A percentile compares a stretch with the other conserved stretches of the same genome.
Evolutionary conservation across 2,329 filamentous ascomycete species (phyloP).

Genomic region (Sporothrix curviconia): DNA sequence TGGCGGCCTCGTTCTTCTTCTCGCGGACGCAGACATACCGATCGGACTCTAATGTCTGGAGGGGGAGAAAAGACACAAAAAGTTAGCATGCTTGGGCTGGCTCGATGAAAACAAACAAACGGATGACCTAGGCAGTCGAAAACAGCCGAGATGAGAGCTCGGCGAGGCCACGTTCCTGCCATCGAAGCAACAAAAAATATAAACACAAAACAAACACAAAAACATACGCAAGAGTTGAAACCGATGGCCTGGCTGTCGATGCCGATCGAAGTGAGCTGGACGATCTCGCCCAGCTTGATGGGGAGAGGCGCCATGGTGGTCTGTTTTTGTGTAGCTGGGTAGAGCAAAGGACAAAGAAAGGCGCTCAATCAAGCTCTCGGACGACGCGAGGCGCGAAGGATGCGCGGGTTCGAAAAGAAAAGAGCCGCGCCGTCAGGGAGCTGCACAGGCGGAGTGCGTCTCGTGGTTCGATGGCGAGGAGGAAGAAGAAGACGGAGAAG

Average conservation of each 20-base stretch:
- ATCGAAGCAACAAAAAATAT: no score
- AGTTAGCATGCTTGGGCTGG: conserved; percentile 14
- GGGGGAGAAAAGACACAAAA: neutral
- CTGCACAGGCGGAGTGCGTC: no score
- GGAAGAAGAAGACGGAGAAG: no score
- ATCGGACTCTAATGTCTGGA: conserved; percentile 94
- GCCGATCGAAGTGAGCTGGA: conserved; percentile 33
- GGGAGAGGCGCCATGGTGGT: conserved; percentile 32
- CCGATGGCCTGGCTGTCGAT: conserved; percentile 52
- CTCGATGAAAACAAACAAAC: no score
- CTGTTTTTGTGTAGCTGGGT: neutral
- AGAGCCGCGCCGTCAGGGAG: no score
- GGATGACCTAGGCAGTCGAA: no score
- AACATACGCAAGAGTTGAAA: conserved; percentile 78
- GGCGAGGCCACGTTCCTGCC: no score
- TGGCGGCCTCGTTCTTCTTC: conserved; percentile 79
- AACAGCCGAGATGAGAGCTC: neutral
- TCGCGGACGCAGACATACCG: conserved; percentile 94
- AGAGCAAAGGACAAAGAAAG: neutral
- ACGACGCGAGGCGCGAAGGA: conserved; percentile 2
- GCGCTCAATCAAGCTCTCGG: neutral
- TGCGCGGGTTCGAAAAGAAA: no score
- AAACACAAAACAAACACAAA: neutral
- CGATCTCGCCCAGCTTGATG: conserved; percentile 37
- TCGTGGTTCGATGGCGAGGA: no score